Percentiles rank a stretch among this genome's conserved stretches.
Evolutionary conservation across 2,329 filamentous ascomycete species (phyloP).

Genomic region (Pochonia chlamydosporia): DNA sequence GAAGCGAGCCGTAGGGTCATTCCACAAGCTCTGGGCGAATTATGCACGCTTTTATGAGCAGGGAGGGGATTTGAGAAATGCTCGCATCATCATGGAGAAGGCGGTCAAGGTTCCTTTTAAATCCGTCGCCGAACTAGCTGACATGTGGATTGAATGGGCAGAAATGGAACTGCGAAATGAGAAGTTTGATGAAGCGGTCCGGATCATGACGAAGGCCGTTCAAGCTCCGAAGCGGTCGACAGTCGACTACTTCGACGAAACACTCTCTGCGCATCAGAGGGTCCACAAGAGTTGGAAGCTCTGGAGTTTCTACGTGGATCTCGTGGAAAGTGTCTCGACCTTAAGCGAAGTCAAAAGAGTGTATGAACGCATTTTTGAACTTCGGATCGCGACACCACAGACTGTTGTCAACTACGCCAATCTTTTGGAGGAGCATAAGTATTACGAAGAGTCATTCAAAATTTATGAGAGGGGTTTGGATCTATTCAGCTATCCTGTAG

Average conservation of each 20-base stretch:
- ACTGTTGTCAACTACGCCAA: slow-evolving; percentile 99
- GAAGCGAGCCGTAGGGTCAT: slow-evolving; percentile 88
- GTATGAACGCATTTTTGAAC: slow-evolving; percentile 96
- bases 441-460: slow-evolving; percentile 97
- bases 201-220: slow-evolving; percentile 95
- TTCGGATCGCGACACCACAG: slow-evolving; percentile 94
- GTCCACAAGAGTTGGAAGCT: slow-evolving; percentile 99
- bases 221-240: slow-evolving; percentile 96
- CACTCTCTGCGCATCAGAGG: slow-evolving; percentile 84
- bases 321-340: slow-evolving; percentile 89
- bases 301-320: slow-evolving; percentile 98
- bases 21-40: slow-evolving; percentile 92
- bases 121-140: slow-evolving; percentile 90
- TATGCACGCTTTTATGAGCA: slow-evolving; percentile 97
- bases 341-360: slow-evolving; percentile 89
- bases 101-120: slow-evolving; percentile 97
- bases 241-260: slow-evolving; percentile 99
- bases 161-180: slow-evolving; percentile 96
- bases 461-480: slow-evolving; percentile 93
- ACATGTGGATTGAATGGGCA: slow-evolving; percentile 99
- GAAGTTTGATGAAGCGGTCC: slow-evolving; percentile 90
- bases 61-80: slow-evolving; percentile 76
- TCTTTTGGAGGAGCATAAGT: slow-evolving; percentile 86
- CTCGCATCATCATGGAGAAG: slow-evolving; percentile 93
- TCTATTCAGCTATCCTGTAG: slow-evolving; percentile 97